phyloP scores from a whole-genome alignment of 495 filamentous ascomycete species.

The Hypoxylon trugodes region DNA sequence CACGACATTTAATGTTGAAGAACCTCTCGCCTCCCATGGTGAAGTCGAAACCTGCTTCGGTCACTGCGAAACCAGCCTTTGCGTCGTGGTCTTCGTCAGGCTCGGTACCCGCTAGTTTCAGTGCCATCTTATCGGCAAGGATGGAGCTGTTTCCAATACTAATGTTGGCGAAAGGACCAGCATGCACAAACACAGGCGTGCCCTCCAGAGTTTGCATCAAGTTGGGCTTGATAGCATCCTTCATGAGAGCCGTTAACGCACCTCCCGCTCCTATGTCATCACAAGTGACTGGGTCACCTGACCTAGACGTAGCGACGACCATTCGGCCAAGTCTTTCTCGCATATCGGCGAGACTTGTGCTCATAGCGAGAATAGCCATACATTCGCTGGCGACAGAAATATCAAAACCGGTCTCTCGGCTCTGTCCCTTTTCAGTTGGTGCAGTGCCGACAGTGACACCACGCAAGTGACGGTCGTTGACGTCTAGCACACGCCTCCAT shows the following conservation, averaged over 20 bases:
- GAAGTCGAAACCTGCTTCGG: slow-evolving; percentile 98
- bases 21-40: slow-evolving; percentile 99
- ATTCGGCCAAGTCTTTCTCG: slow-evolving; percentile 92
- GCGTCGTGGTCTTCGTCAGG: slow-evolving; percentile 85
- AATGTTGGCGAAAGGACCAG: slow-evolving; percentile 97
- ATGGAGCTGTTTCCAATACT: slow-evolving; percentile 95
- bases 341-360: slow-evolving; percentile 87
- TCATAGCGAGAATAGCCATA: slow-evolving; percentile 97
- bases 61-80: slow-evolving; percentile 95
- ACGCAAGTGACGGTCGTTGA: slow-evolving; percentile 94
- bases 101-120: slow-evolving; percentile 96
- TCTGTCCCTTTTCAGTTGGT: slow-evolving; percentile 86
- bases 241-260: slow-evolving; percentile 93
- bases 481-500: slow-evolving; percentile 94
- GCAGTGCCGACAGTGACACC: slow-evolving; percentile 88
- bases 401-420: slow-evolving; percentile 89
- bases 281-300: slow-evolving; percentile 91
- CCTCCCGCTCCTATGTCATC: slow-evolving; percentile 95
- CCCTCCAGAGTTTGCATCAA: slow-evolving; percentile 98
- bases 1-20: slow-evolving; percentile 99
- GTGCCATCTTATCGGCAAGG: slow-evolving; percentile 90
- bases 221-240: slow-evolving; percentile 98
- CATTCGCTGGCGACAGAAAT: slow-evolving; percentile 97
- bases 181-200: slow-evolving; percentile 96
- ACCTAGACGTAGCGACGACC: slow-evolving; percentile 89